Evolutionary conservation across 345 rosid species (phyloP), one percentile per base, ranked within the genome.

Genomic region (Aquilaria yunnanensis): DNA sequence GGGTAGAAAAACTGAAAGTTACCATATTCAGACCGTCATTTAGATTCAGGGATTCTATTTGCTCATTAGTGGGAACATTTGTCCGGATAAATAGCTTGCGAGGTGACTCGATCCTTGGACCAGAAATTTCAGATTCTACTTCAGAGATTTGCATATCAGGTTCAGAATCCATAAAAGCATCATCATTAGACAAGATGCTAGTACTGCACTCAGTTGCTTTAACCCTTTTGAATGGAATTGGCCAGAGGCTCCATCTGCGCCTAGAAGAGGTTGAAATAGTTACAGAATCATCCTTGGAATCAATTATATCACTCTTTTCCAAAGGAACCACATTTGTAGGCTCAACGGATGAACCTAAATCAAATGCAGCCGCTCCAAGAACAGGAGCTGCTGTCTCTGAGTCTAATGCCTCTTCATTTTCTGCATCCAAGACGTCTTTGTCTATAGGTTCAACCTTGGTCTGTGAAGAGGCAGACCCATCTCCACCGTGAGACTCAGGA

Each of bases 181-280:
- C 96, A 37, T 84, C 96, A 69, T 77, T 78, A 0, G 96, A 84
- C 34, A 86, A 53, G 57, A 56, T 72, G 72, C 93, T 86, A 72
- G 57, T 61, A 9, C 80, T 72, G 65, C 83, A 89, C 68, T 88
- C 87, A 14, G 85, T 47, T 65, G 88, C 82, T 77, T 84, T 84
- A 54, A 82, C 85, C 68, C 84, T 84, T 83, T 92, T 70, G 75
- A 89, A 89, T 14, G 93, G 84, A 78, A 72, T 89, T 3, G 81
- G 85, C 96, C 92, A 89, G 49, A 86, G 88, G 71, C 90, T 82
- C 96, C 96, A 86, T 67, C 90, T 75, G 60, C 84, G 80, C 53
- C 84, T 78, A 32, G 89, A 66, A 14, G 92, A 68, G 59, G 81
- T 63, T 0, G 88, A 63, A 65, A 78, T 66, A 60, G 63, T 33